Base-by-base conservation (phyloP, 2,329 filamentous ascomycete species). In the Fusarium tricinctum region DNA sequence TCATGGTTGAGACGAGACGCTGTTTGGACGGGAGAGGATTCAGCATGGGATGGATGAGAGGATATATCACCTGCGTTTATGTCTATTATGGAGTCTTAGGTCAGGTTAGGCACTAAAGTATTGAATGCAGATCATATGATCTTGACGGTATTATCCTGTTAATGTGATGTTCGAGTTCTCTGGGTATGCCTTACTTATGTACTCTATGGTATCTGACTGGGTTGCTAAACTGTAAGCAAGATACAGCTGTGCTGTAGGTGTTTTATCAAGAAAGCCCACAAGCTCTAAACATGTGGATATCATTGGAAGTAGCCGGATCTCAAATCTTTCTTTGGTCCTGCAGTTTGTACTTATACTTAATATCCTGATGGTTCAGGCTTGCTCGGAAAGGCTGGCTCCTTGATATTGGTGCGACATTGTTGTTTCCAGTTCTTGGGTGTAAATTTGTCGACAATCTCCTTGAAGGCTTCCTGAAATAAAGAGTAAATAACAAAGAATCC, bases 371-470 rank as follows among this genome's bases (percentile, higher is more conserved):
- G 83, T 72, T 88, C 84, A 0, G 82, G 81, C 65, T 82, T 81
- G 19, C 68, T 57, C 2, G 86, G 85, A 58, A 86, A 82, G 3
- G 80, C 78, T 1, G 85, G 79, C 10, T 74, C 78, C 23, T 78
- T 77, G 19, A 81, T 68, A 63, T 85, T 84, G 45, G 76, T 69
- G n/a, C 79, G 80, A 70, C 86, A 89, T 63, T 87, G 79, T 22
- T 81, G 75, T 68, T 81, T 86, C 95, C 94, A 98, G 77, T 94
- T 86, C 60, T 82, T 82, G 0, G 96, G 96, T 2, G 93, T 96
- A 76, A 92, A 97, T 74, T 93, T 93, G 80, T 98, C 95, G 4
- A 96, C 93, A 56, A 97, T 92, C 51, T 88, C 83, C 80, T 98
- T 98, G 84, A 99, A 99, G 0, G 95, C 93, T 58, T 91, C 88